Base-by-base conservation (phyloP, 495 filamentous ascomycete species). In the Penicillium bovifimosum region DNA sequence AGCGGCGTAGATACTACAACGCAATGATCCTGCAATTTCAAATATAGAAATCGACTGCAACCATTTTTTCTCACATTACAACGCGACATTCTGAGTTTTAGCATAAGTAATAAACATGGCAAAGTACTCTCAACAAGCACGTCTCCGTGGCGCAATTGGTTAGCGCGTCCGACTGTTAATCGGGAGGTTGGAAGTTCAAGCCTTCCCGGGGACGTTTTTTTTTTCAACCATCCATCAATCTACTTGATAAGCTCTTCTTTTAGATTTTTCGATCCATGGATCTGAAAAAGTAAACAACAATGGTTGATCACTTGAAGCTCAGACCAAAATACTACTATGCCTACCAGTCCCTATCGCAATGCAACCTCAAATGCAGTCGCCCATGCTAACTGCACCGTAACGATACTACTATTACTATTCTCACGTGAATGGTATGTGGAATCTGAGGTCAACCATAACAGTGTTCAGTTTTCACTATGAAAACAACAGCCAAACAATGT, bases 131-230 rank as follows among this genome's bases (percentile, higher is more conserved):
- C 45, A 51, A 46, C 18, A 41, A 43, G 26, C 41, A 41, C 24
- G 63, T 68, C 63, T 66, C 66, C 69, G 71, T 74, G 71, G 71
- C 71, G 71, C 71, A 74, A 75, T 74, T 60, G 71, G 71, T 62
- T 74, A 74, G 71, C 71, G 71, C 71, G 71, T 74, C 62, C 62
- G 71, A 74, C 71, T 74, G 71, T 74, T 74, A 74, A 74, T 74
- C 71, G 62, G 62, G 70, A 74, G 70, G 70, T 74, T 74, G 71
- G 70, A 67, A 70, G 71, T 70, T 73, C 70, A 63, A 73, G 71
- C 70, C 70, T 67, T 69, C 63, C 71, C 71, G 71, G 66, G 64
- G 59, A 64, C 64, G 64, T 28, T 56, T 42, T 6, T 58, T 62
- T 66, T 66, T 52, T 10, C 9, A 11, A 34, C 16, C 9, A 3